These are phyloP conservation scores for Lipomyces sp. DNA, from an alignment of 805 yeast genomes.

Conservation along the genomic window DNA sequence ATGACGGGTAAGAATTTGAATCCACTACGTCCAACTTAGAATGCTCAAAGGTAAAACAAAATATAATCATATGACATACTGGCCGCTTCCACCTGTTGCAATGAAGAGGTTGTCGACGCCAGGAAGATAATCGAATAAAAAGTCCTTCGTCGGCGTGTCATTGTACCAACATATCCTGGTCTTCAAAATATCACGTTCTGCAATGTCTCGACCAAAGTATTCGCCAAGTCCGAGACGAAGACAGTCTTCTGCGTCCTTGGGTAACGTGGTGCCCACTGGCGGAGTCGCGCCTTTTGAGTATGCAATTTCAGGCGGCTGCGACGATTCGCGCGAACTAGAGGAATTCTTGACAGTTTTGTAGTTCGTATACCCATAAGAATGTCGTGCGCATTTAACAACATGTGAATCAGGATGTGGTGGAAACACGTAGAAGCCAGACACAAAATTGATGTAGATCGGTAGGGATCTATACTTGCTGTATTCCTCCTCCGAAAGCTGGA, in stretches of 20 bases:
- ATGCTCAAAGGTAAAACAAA: neutral
- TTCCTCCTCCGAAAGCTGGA: conserved; percentile 36
- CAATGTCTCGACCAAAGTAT: conserved; percentile 28
- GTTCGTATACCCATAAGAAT: conserved; percentile 38
- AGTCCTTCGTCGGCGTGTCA: conserved; percentile 47
- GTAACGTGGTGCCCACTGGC: conserved; percentile 13
- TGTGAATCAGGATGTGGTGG: conserved; percentile 38
- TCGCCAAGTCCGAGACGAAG: conserved; percentile 20
- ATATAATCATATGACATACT: conserved; percentile 30
- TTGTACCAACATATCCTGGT: conserved; percentile 53
- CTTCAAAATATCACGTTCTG: conserved; percentile 24
- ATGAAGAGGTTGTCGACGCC: conserved; percentile 41
- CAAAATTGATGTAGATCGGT: conserved; percentile 39
- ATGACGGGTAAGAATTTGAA: conserved; percentile 48
- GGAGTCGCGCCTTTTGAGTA: conserved; percentile 28
- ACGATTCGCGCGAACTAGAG: conserved; percentile 17
- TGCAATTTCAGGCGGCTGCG: conserved; percentile 26
- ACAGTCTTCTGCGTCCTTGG: conserved; percentile 32
- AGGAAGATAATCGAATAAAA: conserved; percentile 43
- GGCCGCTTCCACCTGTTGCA: conserved; percentile 49
- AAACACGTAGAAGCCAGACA: conserved; percentile 37
- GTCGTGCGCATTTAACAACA: conserved; percentile 37
- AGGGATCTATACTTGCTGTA: conserved; percentile 24
- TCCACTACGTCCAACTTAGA: conserved; percentile 32
- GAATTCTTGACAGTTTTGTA: conserved; percentile 10